These are phyloP conservation scores for Boletus reticulatus DNA, from an alignment of 768 basidiomycete species.

Conservation along the genomic window DNA sequence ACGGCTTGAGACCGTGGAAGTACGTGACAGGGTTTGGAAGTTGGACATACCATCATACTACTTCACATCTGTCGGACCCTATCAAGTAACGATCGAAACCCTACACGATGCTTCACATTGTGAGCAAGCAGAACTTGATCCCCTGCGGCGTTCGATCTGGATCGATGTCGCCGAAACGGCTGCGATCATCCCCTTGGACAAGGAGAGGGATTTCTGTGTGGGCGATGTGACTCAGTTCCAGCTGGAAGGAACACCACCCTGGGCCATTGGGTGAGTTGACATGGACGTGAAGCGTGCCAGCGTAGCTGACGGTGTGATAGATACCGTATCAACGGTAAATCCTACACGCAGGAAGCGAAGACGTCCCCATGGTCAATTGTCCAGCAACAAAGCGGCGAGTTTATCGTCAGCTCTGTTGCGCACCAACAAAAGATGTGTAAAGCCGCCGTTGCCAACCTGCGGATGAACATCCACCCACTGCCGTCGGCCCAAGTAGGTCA, in stretches of 20 bases:
- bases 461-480: constrained; percentile 72
- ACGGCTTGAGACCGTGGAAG: constrained; percentile 53
- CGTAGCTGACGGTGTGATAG: constrained; percentile 37
- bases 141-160: constrained; percentile 62
- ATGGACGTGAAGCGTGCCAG: not conserved
- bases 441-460: constrained; percentile 72
- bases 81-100: constrained; percentile 74
- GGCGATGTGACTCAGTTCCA: constrained; percentile 91
- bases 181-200: constrained; percentile 81
- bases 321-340: constrained; percentile 78
- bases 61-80: constrained; percentile 78
- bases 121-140: constrained; percentile 67
- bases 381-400: constrained; percentile 80
- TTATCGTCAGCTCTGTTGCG: constrained; percentile 83
- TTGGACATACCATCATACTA: constrained; percentile 65
- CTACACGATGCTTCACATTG: constrained; percentile 82
- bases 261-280: constrained; percentile 72
- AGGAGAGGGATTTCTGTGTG: constrained; percentile 80
- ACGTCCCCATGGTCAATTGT: constrained; percentile 82
- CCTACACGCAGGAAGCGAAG: constrained; percentile 69
- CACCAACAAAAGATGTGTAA: constrained; percentile 94
- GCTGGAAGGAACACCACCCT: constrained; percentile 90
- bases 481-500: constrained; percentile 89
- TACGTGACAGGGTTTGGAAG: constrained; percentile 61
- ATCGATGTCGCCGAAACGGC: constrained; percentile 97